Conservation (phyloP, 192 early-diverging fungal genomes). For the Podila epigama region DNA sequence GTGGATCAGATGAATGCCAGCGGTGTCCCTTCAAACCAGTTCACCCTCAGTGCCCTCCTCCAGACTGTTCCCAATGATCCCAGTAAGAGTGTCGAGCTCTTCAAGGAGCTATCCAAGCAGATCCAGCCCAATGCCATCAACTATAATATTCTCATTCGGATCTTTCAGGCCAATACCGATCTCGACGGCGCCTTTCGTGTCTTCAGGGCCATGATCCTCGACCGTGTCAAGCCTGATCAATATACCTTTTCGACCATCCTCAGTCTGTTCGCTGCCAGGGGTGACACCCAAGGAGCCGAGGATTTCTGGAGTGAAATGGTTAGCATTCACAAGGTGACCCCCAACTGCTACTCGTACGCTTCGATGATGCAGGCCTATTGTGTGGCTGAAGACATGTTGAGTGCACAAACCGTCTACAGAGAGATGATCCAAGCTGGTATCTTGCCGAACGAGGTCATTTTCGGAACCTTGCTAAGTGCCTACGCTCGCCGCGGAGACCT, state of each 20-base stretch:
- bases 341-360: conserved; percentile 63
- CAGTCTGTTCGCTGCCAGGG: conserved; percentile 54
- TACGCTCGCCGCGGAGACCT: conserved; percentile 62
- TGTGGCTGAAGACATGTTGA: conserved; percentile 67
- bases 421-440: conserved; percentile 79
- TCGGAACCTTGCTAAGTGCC: conserved; percentile 83
- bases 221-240: conserved; percentile 48
- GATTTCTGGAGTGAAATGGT: conserved; percentile 58
- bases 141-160: conserved; percentile 54
- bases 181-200: conserved; percentile 50
- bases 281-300: conserved; percentile 38
- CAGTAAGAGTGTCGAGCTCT: conserved; percentile 5
- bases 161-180: conserved; percentile 52
- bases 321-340: conserved; percentile 25
- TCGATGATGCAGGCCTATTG: conserved; percentile 83
- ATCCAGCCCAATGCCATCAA: conserved; percentile 51
- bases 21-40: conserved; percentile 28
- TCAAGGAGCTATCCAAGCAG: conserved; percentile 31
- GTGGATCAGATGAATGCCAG: conserved; percentile 41
- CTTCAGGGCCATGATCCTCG: conserved; percentile 47
- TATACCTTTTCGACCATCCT: conserved; percentile 60
- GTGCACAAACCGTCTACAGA: conserved; percentile 82
- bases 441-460: conserved; percentile 75
- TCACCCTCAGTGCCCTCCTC: conserved; percentile 38
- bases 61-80: conserved; percentile 25